These are phyloP conservation scores for Penicillium waksmanii DNA, from an alignment of 495 filamentous ascomycete species.

Conservation along the genomic window DNA sequence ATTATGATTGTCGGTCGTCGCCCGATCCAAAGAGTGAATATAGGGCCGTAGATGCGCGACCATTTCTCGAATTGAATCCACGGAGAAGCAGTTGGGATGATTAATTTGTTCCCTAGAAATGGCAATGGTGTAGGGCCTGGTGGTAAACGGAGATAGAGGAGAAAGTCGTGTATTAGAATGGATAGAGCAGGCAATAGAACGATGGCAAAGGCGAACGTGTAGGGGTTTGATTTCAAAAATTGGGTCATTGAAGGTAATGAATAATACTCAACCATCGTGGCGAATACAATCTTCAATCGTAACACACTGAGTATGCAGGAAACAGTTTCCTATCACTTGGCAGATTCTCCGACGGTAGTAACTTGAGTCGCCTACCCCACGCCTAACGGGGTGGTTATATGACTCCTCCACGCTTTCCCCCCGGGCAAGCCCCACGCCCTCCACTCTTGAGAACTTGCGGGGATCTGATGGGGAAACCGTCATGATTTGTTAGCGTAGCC, in stretches of 20 bases:
- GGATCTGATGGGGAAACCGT: neutral
- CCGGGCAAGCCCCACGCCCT: neutral
- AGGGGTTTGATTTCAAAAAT: neutral
- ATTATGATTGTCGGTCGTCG: too few relatives aligned
- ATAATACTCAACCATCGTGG: neutral
- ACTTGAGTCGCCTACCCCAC: too few relatives aligned
- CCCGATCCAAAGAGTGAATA: too few relatives aligned
- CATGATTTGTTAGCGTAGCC: neutral
- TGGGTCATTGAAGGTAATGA: neutral
- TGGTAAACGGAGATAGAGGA: slow-evolving; percentile 18
- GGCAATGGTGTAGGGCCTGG: slow-evolving; percentile 18
- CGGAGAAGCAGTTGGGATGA: slow-evolving; percentile 36
- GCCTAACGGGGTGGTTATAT: neutral
- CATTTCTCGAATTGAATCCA: too few relatives aligned
- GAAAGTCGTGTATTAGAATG: slow-evolving; percentile 16
- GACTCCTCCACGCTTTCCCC: neutral
- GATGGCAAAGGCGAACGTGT: neutral
- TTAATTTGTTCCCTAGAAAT: slow-evolving; percentile 54
- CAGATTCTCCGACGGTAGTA: neutral
- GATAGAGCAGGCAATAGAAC: neutral
- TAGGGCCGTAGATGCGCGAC: too few relatives aligned
- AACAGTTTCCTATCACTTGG: neutral
- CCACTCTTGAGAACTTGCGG: neutral
- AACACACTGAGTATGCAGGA: neutral
- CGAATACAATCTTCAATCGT: neutral